phyloP scores from a whole-genome alignment of 106 monocot species.

The Dioscorea zingiberensis region DNA sequence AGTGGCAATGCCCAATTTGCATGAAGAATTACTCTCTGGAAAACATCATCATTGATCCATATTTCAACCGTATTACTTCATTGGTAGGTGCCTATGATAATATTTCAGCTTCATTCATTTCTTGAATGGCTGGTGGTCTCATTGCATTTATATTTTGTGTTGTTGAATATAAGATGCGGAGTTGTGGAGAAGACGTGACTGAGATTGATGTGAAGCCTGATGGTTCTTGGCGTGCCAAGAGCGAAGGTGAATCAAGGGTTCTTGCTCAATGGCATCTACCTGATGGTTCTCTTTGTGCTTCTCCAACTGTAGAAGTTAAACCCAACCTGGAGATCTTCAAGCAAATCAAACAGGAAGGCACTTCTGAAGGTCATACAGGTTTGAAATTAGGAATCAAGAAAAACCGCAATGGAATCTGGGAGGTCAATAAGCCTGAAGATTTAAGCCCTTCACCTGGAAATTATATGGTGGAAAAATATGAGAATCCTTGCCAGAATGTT shows the following conservation, averaged over 20 bases:
- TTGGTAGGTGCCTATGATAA: conserved; percentile 30
- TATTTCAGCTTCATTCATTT: too few species aligned
- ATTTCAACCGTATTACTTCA: conserved; percentile 91
- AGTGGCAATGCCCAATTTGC: conserved; percentile 99
- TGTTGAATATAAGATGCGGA: conserved; percentile 46
- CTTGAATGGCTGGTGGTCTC: too few species aligned
- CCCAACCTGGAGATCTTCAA: conserved; percentile 20
- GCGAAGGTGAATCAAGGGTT: conserved; percentile 37
- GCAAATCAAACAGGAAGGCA: conserved; percentile 40
- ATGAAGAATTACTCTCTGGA: conserved; percentile 86
- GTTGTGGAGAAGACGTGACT: conserved; percentile 76
- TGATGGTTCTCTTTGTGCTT: conserved; percentile 53
- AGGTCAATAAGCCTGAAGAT: conserved; percentile 37
- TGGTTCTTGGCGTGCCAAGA: conserved; percentile 88
- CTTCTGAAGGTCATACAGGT: conserved; percentile 47
- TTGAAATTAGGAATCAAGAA: conserved; percentile 55
- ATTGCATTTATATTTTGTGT: conserved; percentile 2
- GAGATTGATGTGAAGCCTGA: conserved; percentile 88
- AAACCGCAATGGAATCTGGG: conserved; percentile 44
- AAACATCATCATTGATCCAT: conserved; percentile 85
- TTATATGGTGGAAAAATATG: conserved; percentile 20
- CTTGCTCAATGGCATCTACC: conserved; percentile 67
- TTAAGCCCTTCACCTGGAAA: conserved; percentile 16
- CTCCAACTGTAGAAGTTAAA: conserved; percentile 23
- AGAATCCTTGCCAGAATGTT: conserved; percentile 19